These are phyloP conservation scores for Metschnikowia corniflorae DNA, from an alignment of 805 yeast species.

Conservation along the genomic window DNA sequence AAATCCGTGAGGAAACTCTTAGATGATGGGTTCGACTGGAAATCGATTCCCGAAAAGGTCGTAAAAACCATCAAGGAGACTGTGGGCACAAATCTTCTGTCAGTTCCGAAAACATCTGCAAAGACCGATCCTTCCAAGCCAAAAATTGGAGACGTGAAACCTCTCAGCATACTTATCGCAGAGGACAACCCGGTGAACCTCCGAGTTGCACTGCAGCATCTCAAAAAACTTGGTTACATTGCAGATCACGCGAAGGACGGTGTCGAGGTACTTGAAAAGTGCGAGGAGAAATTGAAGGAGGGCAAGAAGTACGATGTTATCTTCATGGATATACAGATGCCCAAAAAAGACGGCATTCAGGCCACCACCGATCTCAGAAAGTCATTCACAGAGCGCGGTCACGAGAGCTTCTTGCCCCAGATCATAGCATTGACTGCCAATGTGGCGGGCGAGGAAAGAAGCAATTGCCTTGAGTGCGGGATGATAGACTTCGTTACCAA, in stretches of 20 bases:
- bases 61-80: slow-evolving; percentile 5
- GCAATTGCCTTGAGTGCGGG: slow-evolving; percentile 44
- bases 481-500: slow-evolving; percentile 53
- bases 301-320: slow-evolving; percentile 45
- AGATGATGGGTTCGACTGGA: slow-evolving; percentile 7
- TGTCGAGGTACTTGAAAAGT: slow-evolving; percentile 39
- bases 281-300: slow-evolving; percentile 24
- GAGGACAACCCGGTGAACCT: slow-evolving; percentile 54
- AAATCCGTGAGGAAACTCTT: slow-evolving; percentile 19
- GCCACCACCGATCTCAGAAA: slow-evolving; percentile 40
- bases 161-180: slow-evolving; percentile 49
- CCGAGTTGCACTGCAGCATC: slow-evolving; percentile 47
- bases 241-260: slow-evolving; percentile 55
- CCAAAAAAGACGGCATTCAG: slow-evolving; percentile 54
- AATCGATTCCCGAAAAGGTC: slow-evolving; percentile 3
- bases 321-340: slow-evolving; percentile 56
- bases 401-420: slow-evolving; percentile 26
- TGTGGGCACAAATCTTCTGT: background rate
- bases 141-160: slow-evolving; percentile 15
- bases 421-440: slow-evolving; percentile 50
- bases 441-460: slow-evolving; percentile 52
- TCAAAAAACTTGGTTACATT: slow-evolving; percentile 46
- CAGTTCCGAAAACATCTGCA: background rate
- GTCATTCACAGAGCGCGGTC: slow-evolving; percentile 23
- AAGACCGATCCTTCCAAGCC: background rate